Percentiles rank a stretch among this genome's conserved stretches.
Conservation (phyloP, 495 filamentous ascomycete species). For the Penicillium lividum region DNA sequence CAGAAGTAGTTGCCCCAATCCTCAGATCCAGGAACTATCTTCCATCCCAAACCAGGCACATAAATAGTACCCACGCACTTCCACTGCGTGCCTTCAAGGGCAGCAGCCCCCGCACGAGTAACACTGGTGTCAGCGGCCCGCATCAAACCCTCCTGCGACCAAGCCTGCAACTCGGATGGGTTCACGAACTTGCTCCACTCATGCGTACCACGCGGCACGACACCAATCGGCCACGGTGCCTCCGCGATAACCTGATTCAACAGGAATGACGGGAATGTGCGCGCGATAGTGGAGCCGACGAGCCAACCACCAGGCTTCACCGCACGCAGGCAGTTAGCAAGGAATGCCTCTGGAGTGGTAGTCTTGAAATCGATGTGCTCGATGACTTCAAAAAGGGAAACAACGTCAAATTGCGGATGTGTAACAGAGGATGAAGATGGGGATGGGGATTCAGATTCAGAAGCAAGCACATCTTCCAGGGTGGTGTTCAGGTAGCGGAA, state of each 20-base stretch:
- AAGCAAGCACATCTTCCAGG: constrained; percentile 64
- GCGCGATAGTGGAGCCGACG: constrained; percentile 83
- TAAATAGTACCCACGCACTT: constrained; percentile 69
- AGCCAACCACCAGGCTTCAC: constrained; percentile 92
- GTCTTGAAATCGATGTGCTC: constrained; percentile 70
- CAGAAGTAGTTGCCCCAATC: constrained; percentile 97
- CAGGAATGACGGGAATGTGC: constrained; percentile 82
- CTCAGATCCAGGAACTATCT: constrained; percentile 77
- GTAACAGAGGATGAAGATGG: constrained; percentile 5
- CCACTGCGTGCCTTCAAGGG: constrained; percentile 62
- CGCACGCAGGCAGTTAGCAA: constrained; percentile 65
- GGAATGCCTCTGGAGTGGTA: constrained; percentile 66
- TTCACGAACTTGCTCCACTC: constrained; percentile 97
- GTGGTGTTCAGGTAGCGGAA: constrained; percentile 70
- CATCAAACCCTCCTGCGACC: constrained; percentile 51
- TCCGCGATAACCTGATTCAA: constrained; percentile 93
- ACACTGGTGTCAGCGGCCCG: constrained; percentile 38
- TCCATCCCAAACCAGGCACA: constrained; percentile 91
- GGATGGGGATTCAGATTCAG: constrained; percentile 3
- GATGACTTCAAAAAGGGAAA: constrained; percentile 90
- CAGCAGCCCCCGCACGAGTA: constrained; percentile 53
- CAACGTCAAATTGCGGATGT: constrained; percentile 60
- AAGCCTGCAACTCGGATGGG: constrained; percentile 71
- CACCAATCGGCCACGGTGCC: constrained; percentile 69
- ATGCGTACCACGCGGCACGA: constrained; percentile 91